A percentile compares a stretch with the other conserved stretches of the same genome.
These are phyloP conservation scores for Melanomma pulvis-pyrius DNA, from an alignment of 495 filamentous ascomycete species.

Conservation along the genomic window DNA sequence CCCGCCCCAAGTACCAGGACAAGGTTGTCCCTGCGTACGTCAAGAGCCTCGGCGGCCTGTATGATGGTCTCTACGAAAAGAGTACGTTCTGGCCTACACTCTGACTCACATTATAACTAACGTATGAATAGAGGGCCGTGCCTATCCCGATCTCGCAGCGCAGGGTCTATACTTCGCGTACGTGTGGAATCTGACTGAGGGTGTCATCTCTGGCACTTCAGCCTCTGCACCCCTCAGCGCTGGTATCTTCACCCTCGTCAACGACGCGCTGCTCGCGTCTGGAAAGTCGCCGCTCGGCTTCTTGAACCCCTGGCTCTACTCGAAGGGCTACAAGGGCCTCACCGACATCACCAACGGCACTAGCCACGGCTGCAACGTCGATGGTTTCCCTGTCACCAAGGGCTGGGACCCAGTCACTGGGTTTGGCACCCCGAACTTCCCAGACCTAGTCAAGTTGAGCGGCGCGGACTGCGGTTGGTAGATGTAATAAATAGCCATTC, in stretches of 20 bases:
- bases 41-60: slow-evolving; percentile 34
- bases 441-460: slow-evolving; percentile 19
- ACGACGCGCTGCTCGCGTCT: slow-evolving; percentile 43
- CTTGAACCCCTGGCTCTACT: slow-evolving; percentile 49
- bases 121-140: slow-evolving; percentile 40
- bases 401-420: slow-evolving; percentile 49
- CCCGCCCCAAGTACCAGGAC: slow-evolving; percentile 42
- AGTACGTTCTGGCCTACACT: neutral
- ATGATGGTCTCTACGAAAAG: slow-evolving; percentile 46
- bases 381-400: slow-evolving; percentile 41
- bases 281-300: slow-evolving; percentile 46
- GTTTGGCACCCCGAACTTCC: slow-evolving; percentile 41
- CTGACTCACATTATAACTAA: neutral
- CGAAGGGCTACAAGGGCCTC: slow-evolving; percentile 41
- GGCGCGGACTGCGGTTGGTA: slow-evolving; percentile 4
- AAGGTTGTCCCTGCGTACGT: slow-evolving; percentile 41
- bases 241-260: slow-evolving; percentile 45
- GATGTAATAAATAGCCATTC: too few relatives aligned
- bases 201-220: slow-evolving; percentile 44
- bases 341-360: slow-evolving; percentile 43
- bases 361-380: slow-evolving; percentile 39
- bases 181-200: slow-evolving; percentile 41
- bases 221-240: slow-evolving; percentile 42
- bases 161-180: slow-evolving; percentile 43
- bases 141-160: slow-evolving; percentile 46